phyloP scores from a whole-genome alignment of 2,329 filamentous ascomycete genomes.

The Monosporascus sp. region DNA sequence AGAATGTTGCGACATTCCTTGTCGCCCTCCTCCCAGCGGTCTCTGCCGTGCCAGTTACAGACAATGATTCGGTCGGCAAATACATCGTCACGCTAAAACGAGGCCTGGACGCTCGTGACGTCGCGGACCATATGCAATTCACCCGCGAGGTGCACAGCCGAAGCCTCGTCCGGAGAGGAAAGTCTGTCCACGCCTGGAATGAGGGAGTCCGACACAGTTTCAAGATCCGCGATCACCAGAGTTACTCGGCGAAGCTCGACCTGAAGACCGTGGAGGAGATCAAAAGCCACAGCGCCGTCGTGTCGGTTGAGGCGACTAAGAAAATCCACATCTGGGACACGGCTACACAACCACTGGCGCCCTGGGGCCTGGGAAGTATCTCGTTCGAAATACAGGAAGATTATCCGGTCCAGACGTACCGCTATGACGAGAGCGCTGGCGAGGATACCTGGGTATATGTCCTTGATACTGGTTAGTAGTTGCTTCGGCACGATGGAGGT shows the following conservation, averaged over 20 bases:
- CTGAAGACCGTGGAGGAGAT: background rate
- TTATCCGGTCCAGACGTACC: background rate
- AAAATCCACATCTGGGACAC: background rate
- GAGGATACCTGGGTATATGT: background rate
- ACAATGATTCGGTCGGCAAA: background rate
- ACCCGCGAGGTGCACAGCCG: background rate
- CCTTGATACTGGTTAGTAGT: background rate
- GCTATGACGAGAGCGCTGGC: background rate
- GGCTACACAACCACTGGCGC: background rate
- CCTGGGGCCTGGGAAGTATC: background rate
- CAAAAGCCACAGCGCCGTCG: background rate
- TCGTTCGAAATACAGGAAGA: background rate
- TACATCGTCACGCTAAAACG: constrained; percentile 1
- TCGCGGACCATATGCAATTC: background rate
- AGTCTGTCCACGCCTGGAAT: background rate
- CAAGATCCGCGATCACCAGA: background rate
- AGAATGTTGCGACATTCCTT: background rate
- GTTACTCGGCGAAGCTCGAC: constrained; percentile 1
- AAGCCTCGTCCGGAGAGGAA: background rate
- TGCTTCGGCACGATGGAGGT: background rate
- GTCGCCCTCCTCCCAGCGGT: background rate
- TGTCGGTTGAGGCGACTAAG: background rate
- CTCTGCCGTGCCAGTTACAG: background rate
- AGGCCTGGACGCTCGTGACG: background rate
- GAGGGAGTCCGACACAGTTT: background rate